Conservation (phyloP, 345 rosid genomes). For the Turnera subulata region DNA sequence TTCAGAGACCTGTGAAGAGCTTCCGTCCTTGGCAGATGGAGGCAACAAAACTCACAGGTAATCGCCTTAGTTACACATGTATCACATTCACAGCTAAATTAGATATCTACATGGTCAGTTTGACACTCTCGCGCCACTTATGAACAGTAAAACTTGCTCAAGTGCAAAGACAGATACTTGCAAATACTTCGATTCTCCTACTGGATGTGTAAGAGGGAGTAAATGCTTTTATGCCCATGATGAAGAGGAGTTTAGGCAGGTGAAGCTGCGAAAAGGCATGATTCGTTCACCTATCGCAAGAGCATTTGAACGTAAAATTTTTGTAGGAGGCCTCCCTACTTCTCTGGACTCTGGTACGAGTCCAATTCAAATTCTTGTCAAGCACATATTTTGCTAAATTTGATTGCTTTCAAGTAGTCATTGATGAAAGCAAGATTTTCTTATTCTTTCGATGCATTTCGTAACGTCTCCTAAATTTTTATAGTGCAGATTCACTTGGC, state of each 20-base stretch:
- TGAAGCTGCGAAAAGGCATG: constrained; percentile 23
- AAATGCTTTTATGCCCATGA: constrained; percentile 45
- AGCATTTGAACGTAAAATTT: constrained; percentile 34
- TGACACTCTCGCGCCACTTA: constrained; percentile 7
- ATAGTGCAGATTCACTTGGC: constrained; percentile 38
- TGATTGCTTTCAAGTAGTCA: neutral
- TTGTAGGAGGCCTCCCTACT: constrained; percentile 54
- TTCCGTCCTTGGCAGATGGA: constrained; percentile 25
- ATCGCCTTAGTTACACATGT: constrained; percentile 5
- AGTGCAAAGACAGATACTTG: constrained; percentile 32
- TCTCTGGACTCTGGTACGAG: constrained; percentile 51
- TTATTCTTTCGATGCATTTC: neutral
- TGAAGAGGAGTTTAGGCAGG: constrained; percentile 35
- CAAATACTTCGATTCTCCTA: constrained; percentile 38
- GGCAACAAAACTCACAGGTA: constrained; percentile 32
- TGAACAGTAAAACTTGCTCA: constrained; percentile 26
- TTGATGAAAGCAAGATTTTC: neutral
- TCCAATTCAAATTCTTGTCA: neutral
- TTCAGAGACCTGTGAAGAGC: constrained; percentile 29
- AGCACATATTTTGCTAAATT: neutral
- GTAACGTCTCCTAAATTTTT: constrained; percentile 1
- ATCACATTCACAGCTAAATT: neutral
- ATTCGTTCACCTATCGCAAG: constrained; percentile 13
- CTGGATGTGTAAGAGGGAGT: constrained; percentile 48
- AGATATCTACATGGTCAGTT: neutral